phyloP scores from a whole-genome alignment of 106 monocot genomes.

The Platanthera guangdongensis region DNA sequence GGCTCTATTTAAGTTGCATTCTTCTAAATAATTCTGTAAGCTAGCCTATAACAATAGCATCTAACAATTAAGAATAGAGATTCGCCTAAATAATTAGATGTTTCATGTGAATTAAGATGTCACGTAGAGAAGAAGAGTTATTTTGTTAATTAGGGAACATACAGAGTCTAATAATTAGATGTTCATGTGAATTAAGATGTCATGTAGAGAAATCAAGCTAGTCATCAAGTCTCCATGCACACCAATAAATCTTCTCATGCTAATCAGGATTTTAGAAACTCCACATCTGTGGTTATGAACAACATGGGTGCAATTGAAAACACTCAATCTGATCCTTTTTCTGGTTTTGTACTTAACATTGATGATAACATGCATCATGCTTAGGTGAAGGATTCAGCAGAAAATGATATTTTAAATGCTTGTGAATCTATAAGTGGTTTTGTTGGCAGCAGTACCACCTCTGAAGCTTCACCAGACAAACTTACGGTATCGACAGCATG shows the following conservation, averaged over 20 bases:
- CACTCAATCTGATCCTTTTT: background rate
- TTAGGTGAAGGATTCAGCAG: background rate
- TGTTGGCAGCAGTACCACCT: background rate
- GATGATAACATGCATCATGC: background rate
- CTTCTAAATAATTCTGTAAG: too few species aligned
- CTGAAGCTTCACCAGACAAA: background rate
- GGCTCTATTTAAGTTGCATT: too few species aligned
- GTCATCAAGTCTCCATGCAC: background rate
- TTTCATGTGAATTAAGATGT: too few species aligned
- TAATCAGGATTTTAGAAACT: background rate
- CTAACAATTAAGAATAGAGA: too few species aligned
- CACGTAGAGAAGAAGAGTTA: too few species aligned
- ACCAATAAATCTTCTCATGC: slow-evolving; percentile 1
- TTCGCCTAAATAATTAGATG: too few species aligned
- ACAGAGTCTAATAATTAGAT: too few species aligned
- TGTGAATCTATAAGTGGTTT: background rate
- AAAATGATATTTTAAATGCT: background rate
- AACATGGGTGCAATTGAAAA: background rate
- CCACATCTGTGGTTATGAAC: background rate
- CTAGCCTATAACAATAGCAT: too few species aligned
- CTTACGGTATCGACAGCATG: background rate
- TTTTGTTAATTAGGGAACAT: too few species aligned
- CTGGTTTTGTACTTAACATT: background rate
- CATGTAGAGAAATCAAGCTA: slow-evolving; percentile 7
- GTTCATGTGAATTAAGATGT: too few species aligned